Percentiles rank a stretch among this genome's conserved stretches.
These are phyloP conservation scores for Pinus albicaulis DNA, from an alignment of 75 land plant genomes.

Conservation along the genomic window DNA sequence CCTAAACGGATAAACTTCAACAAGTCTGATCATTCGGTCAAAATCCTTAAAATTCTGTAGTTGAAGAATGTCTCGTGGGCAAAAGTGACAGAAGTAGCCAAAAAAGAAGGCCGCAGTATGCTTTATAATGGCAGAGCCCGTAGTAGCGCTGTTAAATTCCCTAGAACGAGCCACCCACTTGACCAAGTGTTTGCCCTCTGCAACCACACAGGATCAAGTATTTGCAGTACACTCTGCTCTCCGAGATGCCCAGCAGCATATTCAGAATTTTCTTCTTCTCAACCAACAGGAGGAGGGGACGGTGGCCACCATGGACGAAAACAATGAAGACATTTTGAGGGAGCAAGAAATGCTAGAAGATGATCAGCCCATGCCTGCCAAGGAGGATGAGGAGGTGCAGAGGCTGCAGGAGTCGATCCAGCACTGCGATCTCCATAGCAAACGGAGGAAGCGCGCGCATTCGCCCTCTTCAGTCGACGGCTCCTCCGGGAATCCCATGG, in stretches of 20 bases:
- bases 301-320: neutral
- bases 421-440: neutral
- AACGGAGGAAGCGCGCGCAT: slow-evolving; percentile 5
- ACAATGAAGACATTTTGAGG: neutral
- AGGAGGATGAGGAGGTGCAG: slow-evolving; percentile 1
- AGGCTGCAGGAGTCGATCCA: slow-evolving; percentile 6
- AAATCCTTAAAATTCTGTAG: too few species aligned
- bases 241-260: neutral
- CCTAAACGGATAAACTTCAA: too few species aligned
- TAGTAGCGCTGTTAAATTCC: neutral
- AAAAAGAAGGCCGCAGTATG: too few species aligned
- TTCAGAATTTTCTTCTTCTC: slow-evolving; percentile 4
- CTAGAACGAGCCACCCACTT: slow-evolving; percentile 5
- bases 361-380: neutral
- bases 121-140: too few species aligned
- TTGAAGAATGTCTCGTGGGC: too few species aligned
- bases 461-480: neutral
- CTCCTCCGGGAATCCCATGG: neutral
- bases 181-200: slow-evolving; percentile 7
- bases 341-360: slow-evolving; percentile 5
- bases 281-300: neutral
- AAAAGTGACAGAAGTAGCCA: too few species aligned
- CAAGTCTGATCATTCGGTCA: too few species aligned
- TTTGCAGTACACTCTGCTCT: neutral
- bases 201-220: neutral